Percentiles rank a stretch among this genome's conserved stretches.
Conservation (phyloP, 2,329 filamentous ascomycete species). For the Xylaria sp. region DNA sequence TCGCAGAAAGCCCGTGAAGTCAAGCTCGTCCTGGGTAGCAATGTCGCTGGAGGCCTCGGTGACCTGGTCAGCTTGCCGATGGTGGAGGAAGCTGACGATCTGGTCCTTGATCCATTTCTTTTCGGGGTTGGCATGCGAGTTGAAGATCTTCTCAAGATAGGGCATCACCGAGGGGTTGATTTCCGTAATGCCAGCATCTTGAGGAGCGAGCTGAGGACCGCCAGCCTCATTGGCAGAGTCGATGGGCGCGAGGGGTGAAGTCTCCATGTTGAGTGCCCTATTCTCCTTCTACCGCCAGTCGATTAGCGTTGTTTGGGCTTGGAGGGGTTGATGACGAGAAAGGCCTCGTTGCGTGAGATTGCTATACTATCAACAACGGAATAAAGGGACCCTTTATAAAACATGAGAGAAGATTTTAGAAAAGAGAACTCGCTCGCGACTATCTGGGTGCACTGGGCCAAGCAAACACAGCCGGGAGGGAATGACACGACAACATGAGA, state of each 20-base stretch:
- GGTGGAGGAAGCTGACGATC: conserved; percentile 52
- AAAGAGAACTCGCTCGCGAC: not conserved
- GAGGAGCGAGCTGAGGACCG: conserved; percentile 51
- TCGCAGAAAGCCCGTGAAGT: conserved; percentile 55
- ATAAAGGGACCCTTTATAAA: not conserved
- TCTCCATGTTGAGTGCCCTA: conserved; percentile 30
- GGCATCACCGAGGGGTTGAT: conserved; percentile 49
- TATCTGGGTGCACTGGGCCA: not conserved
- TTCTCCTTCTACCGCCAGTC: not conserved
- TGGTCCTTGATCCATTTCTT: conserved; percentile 53
- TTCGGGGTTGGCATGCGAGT: conserved; percentile 46
- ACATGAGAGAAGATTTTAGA: not conserved
- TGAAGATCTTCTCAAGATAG: conserved; percentile 55
- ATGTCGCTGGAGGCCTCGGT: conserved; percentile 40
- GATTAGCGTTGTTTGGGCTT: not conserved
- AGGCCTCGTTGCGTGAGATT: not conserved
- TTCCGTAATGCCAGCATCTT: conserved; percentile 48
- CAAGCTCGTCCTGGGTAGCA: conserved; percentile 46
- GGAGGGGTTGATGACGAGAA: not conserved
- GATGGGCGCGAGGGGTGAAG: conserved; percentile 31
- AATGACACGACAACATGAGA: no score
- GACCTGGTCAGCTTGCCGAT: conserved; percentile 51
- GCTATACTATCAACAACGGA: not conserved
- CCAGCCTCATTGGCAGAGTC: conserved; percentile 52
- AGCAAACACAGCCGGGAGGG: not conserved